A percentile compares a stretch with the other conserved stretches of the same genome.
Evolutionary conservation across 2,329 filamentous ascomycete genomes (phyloP).

Genomic region (Metarhizium brunneum): DNA sequence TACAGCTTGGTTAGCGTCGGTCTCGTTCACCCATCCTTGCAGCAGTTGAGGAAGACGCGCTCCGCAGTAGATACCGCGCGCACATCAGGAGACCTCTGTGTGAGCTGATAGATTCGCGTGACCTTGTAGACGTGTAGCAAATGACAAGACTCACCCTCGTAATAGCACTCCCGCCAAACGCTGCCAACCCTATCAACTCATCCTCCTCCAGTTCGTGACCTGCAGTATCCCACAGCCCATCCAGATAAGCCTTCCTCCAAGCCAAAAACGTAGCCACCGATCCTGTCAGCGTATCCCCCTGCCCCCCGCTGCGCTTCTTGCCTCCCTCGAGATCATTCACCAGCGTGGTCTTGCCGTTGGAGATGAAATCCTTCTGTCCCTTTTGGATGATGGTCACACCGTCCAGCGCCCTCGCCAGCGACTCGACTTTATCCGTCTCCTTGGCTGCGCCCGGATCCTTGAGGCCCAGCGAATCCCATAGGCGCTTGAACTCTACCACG

Average conservation of each 20-base stretch:
- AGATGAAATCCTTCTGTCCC: conserved; percentile 72
- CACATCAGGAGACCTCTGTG: not conserved
- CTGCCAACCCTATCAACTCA: conserved; percentile 66
- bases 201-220: conserved; percentile 35
- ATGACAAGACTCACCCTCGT: conserved; percentile 54
- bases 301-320: conserved; percentile 82
- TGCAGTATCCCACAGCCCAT: conserved; percentile 61
- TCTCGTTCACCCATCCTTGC: not conserved
- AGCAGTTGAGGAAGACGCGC: not conserved
- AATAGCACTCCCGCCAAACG: conserved; percentile 77
- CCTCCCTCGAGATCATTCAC: conserved; percentile 72
- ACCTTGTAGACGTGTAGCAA: not conserved
- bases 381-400: conserved; percentile 92
- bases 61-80: not conserved
- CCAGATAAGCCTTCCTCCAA: conserved; percentile 81
- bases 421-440: conserved; percentile 45
- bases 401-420: conserved; percentile 63
- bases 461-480: conserved; percentile 68
- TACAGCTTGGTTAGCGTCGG: conserved; percentile 15
- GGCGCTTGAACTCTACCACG: conserved; percentile 78
- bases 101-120: not conserved
- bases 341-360: conserved; percentile 67
- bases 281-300: conserved; percentile 92
- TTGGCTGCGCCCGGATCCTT: conserved; percentile 34
- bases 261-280: conserved; percentile 79